Base-by-base conservation (phyloP, 2,329 filamentous ascomycete genomes). In the Colletotrichum lupini region DNA sequence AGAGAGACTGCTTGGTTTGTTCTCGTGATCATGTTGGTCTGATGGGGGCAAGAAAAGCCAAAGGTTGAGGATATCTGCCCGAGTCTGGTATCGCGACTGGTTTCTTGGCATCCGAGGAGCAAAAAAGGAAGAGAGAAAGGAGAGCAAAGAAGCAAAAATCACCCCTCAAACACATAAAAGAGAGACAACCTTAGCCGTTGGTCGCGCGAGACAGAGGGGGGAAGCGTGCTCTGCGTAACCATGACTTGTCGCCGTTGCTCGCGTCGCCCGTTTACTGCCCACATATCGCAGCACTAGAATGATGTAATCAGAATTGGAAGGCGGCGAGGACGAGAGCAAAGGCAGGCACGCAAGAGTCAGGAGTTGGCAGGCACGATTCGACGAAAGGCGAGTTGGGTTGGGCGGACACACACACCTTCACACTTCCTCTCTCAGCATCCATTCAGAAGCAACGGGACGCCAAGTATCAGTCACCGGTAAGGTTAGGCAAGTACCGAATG, bases 261-360 rank as follows among this genome's bases (percentile, higher is more conserved):
- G 19, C 32, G 1, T 35, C 32, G 32, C 11, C 42, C 42, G 42
- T 49, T n/a, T 32, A 32, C 42, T n/a, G 37, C 37, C 37, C 37
- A 42, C 19, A 49, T n/a, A 49, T 49, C 3, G 42, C 42, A 37
- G 49, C 57, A 32, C 30, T 58, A 72, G 46, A 57, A 24, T 72
- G 68, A 72, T 72, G 68, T 72, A 72, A 72, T 62, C 24, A 68
- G 22, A 2, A 37, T 35, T 35, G 32, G 32, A 53, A 35, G 64
- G 37, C 58, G 24, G n/a, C n/a, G 24, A 59, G 22, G 14, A 16
- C 35, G 35, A 42, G 56, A n/a, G n/a, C 35, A 62, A 62, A 71
- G 63, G 63, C 56, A 67, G 62, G 30, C 68, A 56, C 19, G 16
- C 19, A 42, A 37, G 35, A 37, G 12, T 37, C 35, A 37, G 35